Conservation (phyloP, 1,139 yeast species). For the Suhomyces wounanorum region DNA sequence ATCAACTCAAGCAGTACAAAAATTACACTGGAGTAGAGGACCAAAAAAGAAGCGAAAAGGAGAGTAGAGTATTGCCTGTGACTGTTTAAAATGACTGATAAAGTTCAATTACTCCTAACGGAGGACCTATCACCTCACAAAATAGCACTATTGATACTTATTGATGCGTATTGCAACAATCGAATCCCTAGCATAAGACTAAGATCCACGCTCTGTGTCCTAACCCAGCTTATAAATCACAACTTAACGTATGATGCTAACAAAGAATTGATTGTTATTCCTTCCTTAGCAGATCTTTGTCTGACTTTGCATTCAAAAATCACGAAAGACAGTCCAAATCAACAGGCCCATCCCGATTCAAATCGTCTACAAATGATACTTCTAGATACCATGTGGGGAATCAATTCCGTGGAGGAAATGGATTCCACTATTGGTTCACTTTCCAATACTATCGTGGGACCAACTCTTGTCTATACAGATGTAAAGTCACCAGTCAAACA, state of each 20-base stretch:
- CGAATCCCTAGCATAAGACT: constrained; percentile 17
- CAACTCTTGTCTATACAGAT: constrained; percentile 12
- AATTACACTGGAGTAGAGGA: background rate
- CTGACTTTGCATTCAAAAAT: constrained; percentile 5
- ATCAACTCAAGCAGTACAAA: background rate
- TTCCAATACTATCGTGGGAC: constrained; percentile 11
- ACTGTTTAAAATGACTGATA: background rate
- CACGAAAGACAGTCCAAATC: background rate
- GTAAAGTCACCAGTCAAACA: constrained; percentile 2
- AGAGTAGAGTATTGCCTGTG: background rate
- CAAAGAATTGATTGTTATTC: constrained; percentile 28
- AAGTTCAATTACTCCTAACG: constrained; percentile 23
- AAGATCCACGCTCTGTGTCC: constrained; percentile 18
- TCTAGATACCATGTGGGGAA: constrained; percentile 30
- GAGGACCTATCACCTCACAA: constrained; percentile 42
- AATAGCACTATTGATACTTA: constrained; percentile 29
- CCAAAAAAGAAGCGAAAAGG: background rate
- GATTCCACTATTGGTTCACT: constrained; percentile 24
- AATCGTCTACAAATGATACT: constrained; percentile 15
- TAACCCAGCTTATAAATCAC: constrained; percentile 28
- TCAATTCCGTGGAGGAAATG: constrained; percentile 39
- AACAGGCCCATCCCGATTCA: constrained; percentile 7
- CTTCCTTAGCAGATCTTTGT: constrained; percentile 31
- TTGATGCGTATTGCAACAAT: constrained; percentile 25
- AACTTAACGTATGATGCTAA: constrained; percentile 28